phyloP scores from a whole-genome alignment of 2,329 filamentous ascomycete genomes.

The Aureobasidium sp. region DNA sequence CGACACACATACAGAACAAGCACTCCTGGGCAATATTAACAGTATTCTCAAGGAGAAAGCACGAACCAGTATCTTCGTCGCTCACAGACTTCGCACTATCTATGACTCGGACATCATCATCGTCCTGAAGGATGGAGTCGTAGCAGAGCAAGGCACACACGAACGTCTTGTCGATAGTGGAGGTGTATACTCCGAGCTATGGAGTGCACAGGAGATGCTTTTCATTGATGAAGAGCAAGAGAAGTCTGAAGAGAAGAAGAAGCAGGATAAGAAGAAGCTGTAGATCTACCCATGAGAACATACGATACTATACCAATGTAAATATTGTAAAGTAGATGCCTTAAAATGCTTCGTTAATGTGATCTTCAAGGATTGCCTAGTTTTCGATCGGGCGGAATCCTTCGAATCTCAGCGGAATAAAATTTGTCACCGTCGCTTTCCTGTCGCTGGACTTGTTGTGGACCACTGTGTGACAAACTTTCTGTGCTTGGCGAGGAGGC shows the following conservation, averaged over 20 bases:
- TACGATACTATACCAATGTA: background rate
- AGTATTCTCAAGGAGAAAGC: constrained; percentile 80
- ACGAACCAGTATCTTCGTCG: constrained; percentile 89
- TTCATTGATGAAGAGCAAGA: constrained; percentile 24
- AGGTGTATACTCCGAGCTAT: constrained; percentile 80
- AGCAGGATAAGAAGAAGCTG: background rate
- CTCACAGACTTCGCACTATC: constrained; percentile 85
- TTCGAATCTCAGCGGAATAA: background rate
- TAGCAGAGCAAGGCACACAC: constrained; percentile 91
- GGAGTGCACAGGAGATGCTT: constrained; percentile 53
- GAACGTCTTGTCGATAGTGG: constrained; percentile 68
- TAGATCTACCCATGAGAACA: background rate
- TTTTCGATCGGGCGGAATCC: background rate
- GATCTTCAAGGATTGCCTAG: background rate
- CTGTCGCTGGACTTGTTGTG: background rate
- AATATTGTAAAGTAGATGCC: constrained; percentile 1
- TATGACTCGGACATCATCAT: constrained; percentile 89
- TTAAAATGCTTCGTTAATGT: background rate
- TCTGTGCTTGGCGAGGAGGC: background rate
- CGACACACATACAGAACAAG: constrained; percentile 89
- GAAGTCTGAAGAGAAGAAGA: constrained; percentile 14
- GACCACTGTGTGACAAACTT: background rate
- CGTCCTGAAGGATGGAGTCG: constrained; percentile 71
- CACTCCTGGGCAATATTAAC: constrained; percentile 85
- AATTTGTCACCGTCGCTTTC: too few species aligned